Evolutionary conservation across 768 basidiomycete species (phyloP).

Genomic region (Lentinula boryana): DNA sequence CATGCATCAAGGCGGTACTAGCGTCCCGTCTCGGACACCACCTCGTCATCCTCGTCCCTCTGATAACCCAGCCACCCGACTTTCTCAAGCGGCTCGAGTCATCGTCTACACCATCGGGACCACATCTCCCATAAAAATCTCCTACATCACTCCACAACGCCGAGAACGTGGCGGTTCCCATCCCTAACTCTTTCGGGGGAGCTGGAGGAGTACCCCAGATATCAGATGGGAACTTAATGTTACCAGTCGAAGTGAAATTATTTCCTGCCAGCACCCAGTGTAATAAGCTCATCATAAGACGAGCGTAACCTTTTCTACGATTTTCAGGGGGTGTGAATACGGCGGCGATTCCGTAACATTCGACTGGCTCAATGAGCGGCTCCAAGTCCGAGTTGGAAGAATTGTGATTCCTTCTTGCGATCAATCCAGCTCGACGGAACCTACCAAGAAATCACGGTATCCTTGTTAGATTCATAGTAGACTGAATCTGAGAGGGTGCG

Average conservation of each 20-base stretch:
- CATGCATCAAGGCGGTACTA: background rate
- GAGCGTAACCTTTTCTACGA: constrained; percentile 50
- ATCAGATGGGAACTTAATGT: constrained; percentile 23
- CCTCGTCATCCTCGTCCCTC: constrained; percentile 28
- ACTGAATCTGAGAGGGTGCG: no score
- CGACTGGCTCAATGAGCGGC: constrained; percentile 19
- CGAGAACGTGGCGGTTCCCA: constrained; percentile 40
- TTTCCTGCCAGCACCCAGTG: constrained; percentile 46
- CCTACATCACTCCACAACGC: constrained; percentile 52
- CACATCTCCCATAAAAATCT: constrained; percentile 37
- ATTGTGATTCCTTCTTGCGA: constrained; percentile 15
- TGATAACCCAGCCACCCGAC: constrained; percentile 38
- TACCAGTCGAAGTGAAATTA: constrained; percentile 11
- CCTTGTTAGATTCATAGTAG: background rate
- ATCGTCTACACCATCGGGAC: constrained; percentile 20
- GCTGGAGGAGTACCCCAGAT: constrained; percentile 44
- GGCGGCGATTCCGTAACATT: constrained; percentile 48
- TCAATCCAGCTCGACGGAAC: constrained; percentile 23
- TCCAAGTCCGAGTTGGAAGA: background rate
- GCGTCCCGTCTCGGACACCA: constrained; percentile 25
- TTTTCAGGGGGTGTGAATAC: constrained; percentile 49
- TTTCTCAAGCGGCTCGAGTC: background rate
- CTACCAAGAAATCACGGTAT: constrained; percentile 10
- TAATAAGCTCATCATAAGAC: constrained; percentile 59
- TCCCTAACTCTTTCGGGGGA: constrained; percentile 15